Evolutionary conservation across 768 basidiomycete species (phyloP).

Genomic region (Kwoniella sp.): DNA sequence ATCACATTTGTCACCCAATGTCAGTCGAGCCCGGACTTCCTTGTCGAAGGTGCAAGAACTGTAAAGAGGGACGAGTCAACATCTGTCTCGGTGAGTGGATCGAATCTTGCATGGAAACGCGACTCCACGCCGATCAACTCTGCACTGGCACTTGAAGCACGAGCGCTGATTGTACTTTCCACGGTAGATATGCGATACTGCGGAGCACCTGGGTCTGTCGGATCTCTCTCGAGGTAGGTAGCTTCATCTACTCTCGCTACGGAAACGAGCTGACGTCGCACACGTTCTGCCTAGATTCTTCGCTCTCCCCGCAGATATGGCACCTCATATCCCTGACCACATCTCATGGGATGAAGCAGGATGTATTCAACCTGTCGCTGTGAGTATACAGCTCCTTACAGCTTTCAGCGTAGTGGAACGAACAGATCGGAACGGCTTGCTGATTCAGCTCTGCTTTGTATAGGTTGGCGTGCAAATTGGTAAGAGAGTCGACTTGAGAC

Average conservation of each 20-base stretch:
- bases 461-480: conserved; percentile 51
- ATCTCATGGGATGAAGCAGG: conserved; percentile 49
- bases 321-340: conserved; percentile 46
- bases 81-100: conserved; percentile 47
- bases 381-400: conserved; percentile 14
- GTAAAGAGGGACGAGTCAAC: conserved; percentile 45
- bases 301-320: conserved; percentile 51
- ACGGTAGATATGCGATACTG: conserved; percentile 50
- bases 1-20: neutral
- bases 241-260: neutral
- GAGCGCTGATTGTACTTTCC: no score
- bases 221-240: conserved; percentile 40
- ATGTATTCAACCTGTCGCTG: conserved; percentile 50
- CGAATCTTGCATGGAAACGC: no score
- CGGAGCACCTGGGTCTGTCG: conserved; percentile 50
- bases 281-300: no score
- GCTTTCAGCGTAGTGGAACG: neutral
- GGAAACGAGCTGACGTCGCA: neutral
- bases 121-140: no score
- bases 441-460: neutral
- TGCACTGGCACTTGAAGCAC: no score
- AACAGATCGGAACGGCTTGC: neutral
- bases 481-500: conserved; percentile 41
- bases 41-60: conserved; percentile 48
- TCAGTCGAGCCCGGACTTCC: conserved; percentile 52